Evolutionary conservation across 2,329 filamentous ascomycete genomes (phyloP).

Genomic region (Fusarium robinianum): DNA sequence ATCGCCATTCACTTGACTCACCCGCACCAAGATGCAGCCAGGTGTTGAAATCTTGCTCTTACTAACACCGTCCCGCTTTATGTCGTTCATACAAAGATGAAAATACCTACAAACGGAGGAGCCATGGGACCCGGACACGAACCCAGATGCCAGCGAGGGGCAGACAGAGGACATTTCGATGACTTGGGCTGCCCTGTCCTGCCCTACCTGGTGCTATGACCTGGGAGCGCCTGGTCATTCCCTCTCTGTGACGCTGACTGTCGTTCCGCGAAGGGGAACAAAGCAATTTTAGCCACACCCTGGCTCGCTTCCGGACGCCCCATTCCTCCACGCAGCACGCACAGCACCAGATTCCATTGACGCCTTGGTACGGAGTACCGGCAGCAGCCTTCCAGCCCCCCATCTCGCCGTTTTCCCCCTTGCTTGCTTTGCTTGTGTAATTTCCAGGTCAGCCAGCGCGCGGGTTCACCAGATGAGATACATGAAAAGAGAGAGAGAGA

Average conservation of each 20-base stretch:
- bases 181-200: too few relatives aligned
- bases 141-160: too few relatives aligned
- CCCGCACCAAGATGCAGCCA: constrained; percentile 20
- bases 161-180: too few relatives aligned
- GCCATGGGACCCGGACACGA: too few relatives aligned
- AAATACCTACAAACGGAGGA: too few relatives aligned
- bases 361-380: constrained; percentile 5
- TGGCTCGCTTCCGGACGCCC: constrained; percentile 21
- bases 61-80: constrained; percentile 9
- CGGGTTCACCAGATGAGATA: too few relatives aligned
- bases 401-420: too few relatives aligned
- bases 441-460: constrained; percentile 28
- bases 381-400: constrained; percentile 13
- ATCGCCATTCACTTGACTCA: constrained; percentile 7
- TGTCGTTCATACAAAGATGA: too few relatives aligned
- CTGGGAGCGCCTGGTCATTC: constrained; percentile 24
- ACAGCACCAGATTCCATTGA: constrained; percentile 18
- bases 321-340: neutral
- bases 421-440: constrained; percentile 31
- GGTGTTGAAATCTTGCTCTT: too few relatives aligned
- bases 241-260: constrained; percentile 22
- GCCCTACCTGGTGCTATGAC: constrained; percentile 12
- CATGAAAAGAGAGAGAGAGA: too few relatives aligned
- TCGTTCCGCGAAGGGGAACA: constrained; percentile 13
- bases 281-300: constrained; percentile 34